Evolutionary conservation across 164 flowering plant genomes (phyloP), one percentile per base, ranked within the genome.

Genomic region (Sextonia rubra): DNA sequence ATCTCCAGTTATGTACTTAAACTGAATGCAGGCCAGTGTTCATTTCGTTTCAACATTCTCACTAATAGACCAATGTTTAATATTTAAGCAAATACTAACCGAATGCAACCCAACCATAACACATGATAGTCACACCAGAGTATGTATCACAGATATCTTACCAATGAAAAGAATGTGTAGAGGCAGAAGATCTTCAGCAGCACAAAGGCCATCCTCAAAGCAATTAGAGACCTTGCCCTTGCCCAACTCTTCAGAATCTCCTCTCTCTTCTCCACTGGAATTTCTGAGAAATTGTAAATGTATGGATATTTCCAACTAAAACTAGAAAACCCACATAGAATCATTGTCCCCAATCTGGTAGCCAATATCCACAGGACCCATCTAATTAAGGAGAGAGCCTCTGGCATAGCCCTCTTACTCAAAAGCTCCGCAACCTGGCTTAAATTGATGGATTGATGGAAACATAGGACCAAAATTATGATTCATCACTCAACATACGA

Each of bases 311-410:
- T 62, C 69, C 63, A 1, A 30, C 69, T 26, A 7, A 69, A 63
- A 56, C 73, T 25, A 15, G 67, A 52, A 23, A 24, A 18, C 62
- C 77, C 73, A 29, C 77, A 69, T 1, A 63, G 12, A 3, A 75
- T 9, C 29, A 75, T 23, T 8, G 77, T 75, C 25, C 77, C 77
- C 63, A 75, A 23, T 49, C 73, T 63, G 32, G 73, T 69, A 6
- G 73, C 32, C 73, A 75, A 32, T 12, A 69, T 20, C 73, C 73
- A 69, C 30, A 75, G 55, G 11, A 75, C 22, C 48, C 47, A 12
- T 24, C 68, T 60, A 14, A 63, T 9, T 48, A 69, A 5, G 4
- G 25, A 12, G n/a, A 69, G 22, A 2, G 27, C 68, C 18, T 69
- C 73, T 27, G 67, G 47, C 15, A 32, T 12, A 0, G 48, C 29